Evolutionary conservation across 441 rosid species (phyloP).

Genomic region (Manihot esculenta): DNA sequence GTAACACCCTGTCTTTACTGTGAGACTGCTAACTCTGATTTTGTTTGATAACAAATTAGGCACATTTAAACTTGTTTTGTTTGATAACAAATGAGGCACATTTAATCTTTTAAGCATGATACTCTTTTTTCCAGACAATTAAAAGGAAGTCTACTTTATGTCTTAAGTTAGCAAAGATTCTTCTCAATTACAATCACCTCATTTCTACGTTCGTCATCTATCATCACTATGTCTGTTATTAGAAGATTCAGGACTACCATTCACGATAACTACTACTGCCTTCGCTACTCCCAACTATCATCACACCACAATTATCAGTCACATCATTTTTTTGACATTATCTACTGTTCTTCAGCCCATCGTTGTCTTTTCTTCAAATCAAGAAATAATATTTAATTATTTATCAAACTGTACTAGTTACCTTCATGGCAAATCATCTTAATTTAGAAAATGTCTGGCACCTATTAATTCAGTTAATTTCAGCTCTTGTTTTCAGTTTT

Average conservation of each 20-base stretch:
- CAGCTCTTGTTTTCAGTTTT: not conserved
- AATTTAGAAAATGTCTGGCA: not conserved
- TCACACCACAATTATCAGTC: not conserved
- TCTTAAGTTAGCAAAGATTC: not conserved
- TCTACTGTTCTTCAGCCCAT: not conserved
- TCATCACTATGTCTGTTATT: not conserved
- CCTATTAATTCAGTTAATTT: not conserved
- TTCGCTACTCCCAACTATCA: not conserved
- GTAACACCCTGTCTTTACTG: too few species aligned
- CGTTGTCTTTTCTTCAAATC: not conserved
- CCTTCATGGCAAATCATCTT: not conserved
- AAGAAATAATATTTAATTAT: not conserved
- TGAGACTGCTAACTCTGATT: too few species aligned
- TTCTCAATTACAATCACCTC: not conserved
- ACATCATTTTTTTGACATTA: too few species aligned
- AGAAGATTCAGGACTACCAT: not conserved
- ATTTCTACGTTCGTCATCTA: not conserved
- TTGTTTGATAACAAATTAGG: not conserved
- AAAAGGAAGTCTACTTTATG: not conserved
- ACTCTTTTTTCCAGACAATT: not conserved
- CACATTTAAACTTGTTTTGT: not conserved
- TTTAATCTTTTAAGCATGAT: not conserved
- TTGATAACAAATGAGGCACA: too few species aligned
- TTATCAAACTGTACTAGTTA: too few species aligned
- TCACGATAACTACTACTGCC: too few species aligned